These are phyloP conservation scores for Grammothele lineata DNA, from an alignment of 768 basidiomycete species.

Conservation along the genomic window DNA sequence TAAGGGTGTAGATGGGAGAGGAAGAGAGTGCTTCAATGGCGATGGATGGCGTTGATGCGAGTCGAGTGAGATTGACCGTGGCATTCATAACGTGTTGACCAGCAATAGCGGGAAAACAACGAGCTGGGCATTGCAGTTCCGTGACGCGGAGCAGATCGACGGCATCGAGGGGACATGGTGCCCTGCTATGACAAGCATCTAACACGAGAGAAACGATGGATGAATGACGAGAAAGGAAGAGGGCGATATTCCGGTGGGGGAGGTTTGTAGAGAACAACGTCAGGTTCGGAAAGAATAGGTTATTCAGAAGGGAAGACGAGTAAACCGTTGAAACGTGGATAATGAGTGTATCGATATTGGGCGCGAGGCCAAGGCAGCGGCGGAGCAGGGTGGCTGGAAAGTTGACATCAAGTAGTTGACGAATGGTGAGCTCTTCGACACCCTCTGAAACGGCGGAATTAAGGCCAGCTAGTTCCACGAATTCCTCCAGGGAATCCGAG, in stretches of 20 bases:
- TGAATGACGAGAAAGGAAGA: not conserved
- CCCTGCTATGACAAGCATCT: not conserved
- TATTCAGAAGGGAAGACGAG: not conserved
- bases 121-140: conserved; percentile 2
- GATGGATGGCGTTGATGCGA: not conserved
- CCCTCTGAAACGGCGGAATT: no score
- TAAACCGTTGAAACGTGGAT: not conserved
- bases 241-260: not conserved
- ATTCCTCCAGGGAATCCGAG: no score
- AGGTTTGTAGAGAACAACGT: not conserved
- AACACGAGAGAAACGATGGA: not conserved
- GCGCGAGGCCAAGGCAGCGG: not conserved
- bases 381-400: no score
- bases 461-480: no score
- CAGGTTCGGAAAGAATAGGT: not conserved
- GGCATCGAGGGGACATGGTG: not conserved
- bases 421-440: no score
- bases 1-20: not conserved
- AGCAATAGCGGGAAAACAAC: not conserved
- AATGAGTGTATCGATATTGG: not conserved
- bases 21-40: not conserved
- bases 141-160: not conserved
- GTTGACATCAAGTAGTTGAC: no score
- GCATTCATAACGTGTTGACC: not conserved
- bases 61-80: not conserved